Conservation (phyloP, 345 rosid genomes). For the Geranium rotundifolium region DNA sequence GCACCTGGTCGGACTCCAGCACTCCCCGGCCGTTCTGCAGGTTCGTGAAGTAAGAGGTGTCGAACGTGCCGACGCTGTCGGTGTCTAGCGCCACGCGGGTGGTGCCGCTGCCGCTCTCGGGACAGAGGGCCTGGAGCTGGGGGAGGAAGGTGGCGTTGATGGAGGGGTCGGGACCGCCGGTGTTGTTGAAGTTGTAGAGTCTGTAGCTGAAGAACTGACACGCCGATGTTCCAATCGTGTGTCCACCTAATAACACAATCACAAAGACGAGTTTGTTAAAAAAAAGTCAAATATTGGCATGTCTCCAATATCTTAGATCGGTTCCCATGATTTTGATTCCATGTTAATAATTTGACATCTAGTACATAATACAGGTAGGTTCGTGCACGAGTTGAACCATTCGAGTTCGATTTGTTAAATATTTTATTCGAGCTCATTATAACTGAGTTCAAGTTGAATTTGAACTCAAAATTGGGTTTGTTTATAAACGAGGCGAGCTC, state of each 20-base stretch:
- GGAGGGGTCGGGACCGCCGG: constrained; percentile 30
- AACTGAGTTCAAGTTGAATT: no score
- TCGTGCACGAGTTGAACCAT: no score
- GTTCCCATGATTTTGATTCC: no score
- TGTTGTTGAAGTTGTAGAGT: constrained; percentile 32
- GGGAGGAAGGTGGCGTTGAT: constrained; percentile 31
- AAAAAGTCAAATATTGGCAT: no score
- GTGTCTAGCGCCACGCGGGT: constrained; percentile 38
- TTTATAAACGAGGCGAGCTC: no score
- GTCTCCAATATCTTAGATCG: no score
- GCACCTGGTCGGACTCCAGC: constrained; percentile 41
- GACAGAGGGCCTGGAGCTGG: constrained; percentile 38
- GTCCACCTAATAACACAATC: constrained; percentile 56
- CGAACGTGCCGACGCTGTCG: constrained; percentile 32
- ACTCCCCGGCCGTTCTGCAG: constrained; percentile 33
- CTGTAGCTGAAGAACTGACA: constrained; percentile 39
- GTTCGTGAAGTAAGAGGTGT: constrained; percentile 37
- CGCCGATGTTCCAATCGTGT: constrained; percentile 51
- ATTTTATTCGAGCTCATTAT: no score
- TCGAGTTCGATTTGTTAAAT: no score
- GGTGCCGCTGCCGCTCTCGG: constrained; percentile 18
- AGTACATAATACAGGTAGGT: no score
- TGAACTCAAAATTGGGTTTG: no score
- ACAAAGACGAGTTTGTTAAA: no score
- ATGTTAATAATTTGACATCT: no score